Base-by-base conservation (phyloP, 345 rosid species). In the Citrus inodora region DNA sequence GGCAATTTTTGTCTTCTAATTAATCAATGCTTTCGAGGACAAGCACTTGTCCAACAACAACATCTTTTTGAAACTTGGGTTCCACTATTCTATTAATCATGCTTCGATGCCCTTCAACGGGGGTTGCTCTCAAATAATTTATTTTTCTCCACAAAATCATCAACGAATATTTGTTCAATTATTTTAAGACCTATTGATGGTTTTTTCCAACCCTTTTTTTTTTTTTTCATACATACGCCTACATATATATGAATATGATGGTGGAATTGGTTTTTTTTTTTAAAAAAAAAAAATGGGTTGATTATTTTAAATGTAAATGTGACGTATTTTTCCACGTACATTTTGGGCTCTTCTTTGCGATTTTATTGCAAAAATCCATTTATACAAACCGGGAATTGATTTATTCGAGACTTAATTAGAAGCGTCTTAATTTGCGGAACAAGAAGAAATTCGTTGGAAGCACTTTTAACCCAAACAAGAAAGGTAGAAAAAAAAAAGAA, bases 1-100 rank as follows among this genome's bases (percentile, higher is more conserved):
- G 79, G 64, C 5, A 72, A n/a, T 69, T 73, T 80, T 63, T 10
- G 58, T 56, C 75, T 60, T 59, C 70, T 24, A 60, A 70, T 76
- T 70, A 75, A 76, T 75, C 22, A 70, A 70, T 80, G 61, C 66
- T 71, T 81, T 58, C 9, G 40, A 76, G 80, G 64, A 81, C 67
- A 42, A 32, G 75, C 66, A 56, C 58, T 58, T 68, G 55, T 38
- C 80, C 21, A 37, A 32, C 58, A 37, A 32, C 25, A 17, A 21
- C 21, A 9, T 33, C 37, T 1, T 76, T 75, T 66, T 53, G 37
- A 55, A 76, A 53, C 38, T 76, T 67, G 27, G 58, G 11, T 24
- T 28, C 74, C 74, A 38, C 21, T 68, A 33, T 66, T 25, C 5
- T 56, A 38, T 76, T 56, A 10, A 67, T 67, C 58, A 25, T 38